A percentile compares a stretch with the other conserved stretches of the same genome.
phyloP scores from a whole-genome alignment of 192 early-diverging fungal genomes.

The Spinellus fusiger region DNA sequence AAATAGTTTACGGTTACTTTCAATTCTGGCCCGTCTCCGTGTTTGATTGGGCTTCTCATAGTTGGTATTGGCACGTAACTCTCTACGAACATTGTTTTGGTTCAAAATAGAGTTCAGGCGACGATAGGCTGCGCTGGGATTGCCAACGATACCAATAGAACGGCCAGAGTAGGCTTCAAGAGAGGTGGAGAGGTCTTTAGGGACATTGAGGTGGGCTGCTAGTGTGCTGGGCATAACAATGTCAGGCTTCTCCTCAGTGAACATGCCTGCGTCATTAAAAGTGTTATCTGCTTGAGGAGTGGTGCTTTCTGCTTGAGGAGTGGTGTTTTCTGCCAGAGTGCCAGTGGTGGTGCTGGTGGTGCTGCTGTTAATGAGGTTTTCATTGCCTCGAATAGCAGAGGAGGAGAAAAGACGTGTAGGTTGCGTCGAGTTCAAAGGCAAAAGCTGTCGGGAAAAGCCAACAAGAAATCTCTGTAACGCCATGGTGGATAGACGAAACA shows the following conservation, averaged over 20 bases:
- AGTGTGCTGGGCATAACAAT: constrained; percentile 8
- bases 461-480: no score
- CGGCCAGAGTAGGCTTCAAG: constrained; percentile 42
- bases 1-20: constrained; percentile 52
- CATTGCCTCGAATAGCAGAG: no score
- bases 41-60: constrained; percentile 67
- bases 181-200: constrained; percentile 26
- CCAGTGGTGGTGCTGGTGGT: no score
- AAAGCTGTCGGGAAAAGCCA: no score
- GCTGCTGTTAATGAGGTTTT: no score
- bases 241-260: not conserved
- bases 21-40: constrained; percentile 49
- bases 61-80: constrained; percentile 44
- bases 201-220: not conserved
- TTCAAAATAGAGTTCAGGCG: constrained; percentile 51
- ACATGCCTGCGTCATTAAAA: not conserved
- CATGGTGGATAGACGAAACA: no score
- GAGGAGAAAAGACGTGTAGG: no score
- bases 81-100: constrained; percentile 52
- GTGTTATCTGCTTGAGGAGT: no score
- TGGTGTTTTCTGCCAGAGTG: no score
- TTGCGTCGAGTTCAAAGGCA: no score
- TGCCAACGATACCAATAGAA: constrained; percentile 39
- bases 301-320: no score
- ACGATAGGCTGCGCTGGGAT: constrained; percentile 41